Evolutionary conservation across 495 filamentous ascomycete species (phyloP).

Genomic region (Trichoderma gamsii): DNA sequence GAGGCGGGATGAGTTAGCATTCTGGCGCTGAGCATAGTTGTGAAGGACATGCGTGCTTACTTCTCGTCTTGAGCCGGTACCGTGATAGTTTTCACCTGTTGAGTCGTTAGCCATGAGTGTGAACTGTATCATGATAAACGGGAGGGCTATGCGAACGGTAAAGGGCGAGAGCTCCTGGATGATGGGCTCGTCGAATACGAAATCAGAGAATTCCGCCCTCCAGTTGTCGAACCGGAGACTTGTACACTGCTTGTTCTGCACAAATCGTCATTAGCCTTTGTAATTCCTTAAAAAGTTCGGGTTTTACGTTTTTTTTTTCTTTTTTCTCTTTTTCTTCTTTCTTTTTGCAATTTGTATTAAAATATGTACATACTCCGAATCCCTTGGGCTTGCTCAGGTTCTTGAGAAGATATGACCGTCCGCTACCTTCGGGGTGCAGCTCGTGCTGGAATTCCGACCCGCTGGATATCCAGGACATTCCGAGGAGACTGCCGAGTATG

Average conservation of each 20-base stretch:
- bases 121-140: background rate
- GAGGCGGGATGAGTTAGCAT: background rate
- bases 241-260: conserved; percentile 7
- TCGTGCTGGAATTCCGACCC: conserved; percentile 8
- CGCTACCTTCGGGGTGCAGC: background rate
- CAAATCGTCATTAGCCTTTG: background rate
- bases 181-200: conserved; percentile 11
- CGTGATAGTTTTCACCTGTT: background rate
- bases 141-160: background rate
- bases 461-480: conserved; percentile 12
- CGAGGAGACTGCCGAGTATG: background rate
- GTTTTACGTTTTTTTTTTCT: background rate
- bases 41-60: background rate
- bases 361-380: conserved; percentile 3
- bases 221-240: conserved; percentile 11
- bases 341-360: background rate
- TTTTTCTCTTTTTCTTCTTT: background rate
- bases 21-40: background rate
- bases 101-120: background rate
- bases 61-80: conserved; percentile 5
- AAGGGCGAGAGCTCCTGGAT: conserved; percentile 7
- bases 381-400: conserved; percentile 12
- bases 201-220: background rate
- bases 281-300: background rate
- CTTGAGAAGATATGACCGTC: conserved; percentile 8